Percentiles rank a stretch among this genome's conserved stretches.
phyloP scores from a whole-genome alignment of 352 stramenopile genomes.

The Pythium periplocum region DNA sequence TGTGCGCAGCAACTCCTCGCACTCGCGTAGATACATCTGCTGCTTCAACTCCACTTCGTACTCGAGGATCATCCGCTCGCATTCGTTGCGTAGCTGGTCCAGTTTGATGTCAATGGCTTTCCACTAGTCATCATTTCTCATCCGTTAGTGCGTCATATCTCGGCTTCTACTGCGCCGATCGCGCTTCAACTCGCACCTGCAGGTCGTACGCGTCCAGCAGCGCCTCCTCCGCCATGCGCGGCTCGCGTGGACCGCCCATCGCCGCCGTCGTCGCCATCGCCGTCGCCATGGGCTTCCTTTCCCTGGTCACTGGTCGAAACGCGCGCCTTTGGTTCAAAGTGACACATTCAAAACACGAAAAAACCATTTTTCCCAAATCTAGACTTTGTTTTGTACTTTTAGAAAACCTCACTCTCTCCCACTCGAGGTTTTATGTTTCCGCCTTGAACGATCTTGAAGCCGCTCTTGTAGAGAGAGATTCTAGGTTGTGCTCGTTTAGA shows the following conservation, averaged over 20 bases:
- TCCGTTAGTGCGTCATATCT: not conserved
- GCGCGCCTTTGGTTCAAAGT: slow-evolving; percentile 3
- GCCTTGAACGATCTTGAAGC: slow-evolving; percentile 22
- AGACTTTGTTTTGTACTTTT: not conserved
- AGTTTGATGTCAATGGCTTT: slow-evolving; percentile 48
- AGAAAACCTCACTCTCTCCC: not conserved
- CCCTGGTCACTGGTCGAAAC: not conserved
- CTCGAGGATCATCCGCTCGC: slow-evolving; percentile 38
- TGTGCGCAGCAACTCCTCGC: slow-evolving; percentile 23
- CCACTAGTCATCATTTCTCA: slow-evolving; percentile 28
- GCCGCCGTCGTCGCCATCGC: slow-evolving; percentile 10
- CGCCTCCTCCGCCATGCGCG: slow-evolving; percentile 32
- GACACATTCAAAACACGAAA: not conserved
- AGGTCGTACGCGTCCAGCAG: slow-evolving; percentile 59
- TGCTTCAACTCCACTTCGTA: slow-evolving; percentile 55
- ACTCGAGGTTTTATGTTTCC: too few relatives aligned
- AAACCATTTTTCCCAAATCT: slow-evolving; percentile 1
- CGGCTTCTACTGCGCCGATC: slow-evolving; percentile 1
- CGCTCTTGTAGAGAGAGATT: slow-evolving; percentile 19
- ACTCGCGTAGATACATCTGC: slow-evolving; percentile 29
- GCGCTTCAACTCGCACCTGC: slow-evolving; percentile 29
- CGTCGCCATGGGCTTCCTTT: not conserved
- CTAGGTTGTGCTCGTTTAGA: slow-evolving; percentile 18
- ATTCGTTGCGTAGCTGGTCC: slow-evolving; percentile 53
- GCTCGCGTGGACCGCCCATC: slow-evolving; percentile 14